Conservation (phyloP, 257 asterid species). For the Ehretia macrophylla region DNA sequence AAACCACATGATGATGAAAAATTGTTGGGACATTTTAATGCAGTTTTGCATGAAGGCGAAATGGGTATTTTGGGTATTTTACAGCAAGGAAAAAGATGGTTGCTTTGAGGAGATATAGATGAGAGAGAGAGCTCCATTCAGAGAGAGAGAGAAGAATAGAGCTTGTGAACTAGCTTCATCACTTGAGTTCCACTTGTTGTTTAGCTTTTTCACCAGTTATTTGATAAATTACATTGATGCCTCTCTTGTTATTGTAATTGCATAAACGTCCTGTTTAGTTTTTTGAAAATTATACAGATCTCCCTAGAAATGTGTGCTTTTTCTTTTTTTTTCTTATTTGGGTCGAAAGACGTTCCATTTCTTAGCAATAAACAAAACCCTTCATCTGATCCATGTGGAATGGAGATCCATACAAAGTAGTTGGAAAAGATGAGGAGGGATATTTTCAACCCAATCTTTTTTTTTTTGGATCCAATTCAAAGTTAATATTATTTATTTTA, state of each 20-base stretch:
- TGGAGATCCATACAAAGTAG: no score
- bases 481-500: no score
- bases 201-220: neutral
- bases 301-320: no score
- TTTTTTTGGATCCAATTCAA: no score
- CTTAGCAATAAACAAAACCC: no score
- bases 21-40: constrained; percentile 22
- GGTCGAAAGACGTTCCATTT: no score
- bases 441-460: no score
- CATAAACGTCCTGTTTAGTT: neutral
- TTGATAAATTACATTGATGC: neutral
- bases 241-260: neutral
- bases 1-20: constrained; percentile 22
- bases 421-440: no score
- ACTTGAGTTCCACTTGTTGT: neutral
- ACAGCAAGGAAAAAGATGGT: constrained; percentile 2
- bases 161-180: neutral
- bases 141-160: neutral
- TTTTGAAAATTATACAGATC: no score
- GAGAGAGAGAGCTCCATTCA: constrained; percentile 54
- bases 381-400: no score
- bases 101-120: constrained; percentile 6
- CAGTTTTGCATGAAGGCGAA: constrained; percentile 16
- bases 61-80: constrained; percentile 7
- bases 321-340: no score